Evolutionary conservation across 148 eudicot species (phyloP), one percentile per base, ranked within the genome.

Genomic region (Rhododendron molle): DNA sequence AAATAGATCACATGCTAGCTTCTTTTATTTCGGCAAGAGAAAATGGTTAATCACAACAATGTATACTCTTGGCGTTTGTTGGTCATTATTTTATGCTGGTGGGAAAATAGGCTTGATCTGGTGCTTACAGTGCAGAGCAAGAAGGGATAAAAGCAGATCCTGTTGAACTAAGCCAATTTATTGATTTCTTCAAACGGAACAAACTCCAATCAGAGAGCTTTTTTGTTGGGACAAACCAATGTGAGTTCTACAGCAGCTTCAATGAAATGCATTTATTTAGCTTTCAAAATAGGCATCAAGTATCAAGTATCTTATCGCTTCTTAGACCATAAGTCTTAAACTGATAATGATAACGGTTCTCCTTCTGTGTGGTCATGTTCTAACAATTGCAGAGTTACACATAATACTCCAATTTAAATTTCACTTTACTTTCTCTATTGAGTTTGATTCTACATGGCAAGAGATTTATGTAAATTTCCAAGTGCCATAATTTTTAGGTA

Each of bases 141-240:
- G 98, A 92, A 88, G 99, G 99, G 78, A 88, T 91, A 46, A 90
- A 89, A 83, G 94, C 90, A 60, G 89, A 93, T 89, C 95, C 96
- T 43, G 88, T 91, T 83, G 98, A 97, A 90, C 43, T 95, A 58
- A 86, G 94, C 76, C 92, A 93, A 87, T 93, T 95, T 86, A 85
- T 94, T 82, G 89, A 88, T 52, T 97, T 94, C 36, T 84, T 95
- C 78, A 97, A 92, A 69, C 93, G 94, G 83, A 90, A 95, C 86
- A 95, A 94, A 12, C 89, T 93, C 85, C 95, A 91, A 79, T 88
- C 62, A 23, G 99, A 95, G 87, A 93, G 91, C 86, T 97, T 95
- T 88, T 81, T 92, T 72, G 89, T 95, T 88, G 96, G 94, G 49
- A 88, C 91, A 56, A 94, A 94, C 83, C 92, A 95, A 91, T 97